Evolutionary conservation across 352 stramenopile genomes (phyloP).

Genomic region (Globisporangium nodosum): DNA sequence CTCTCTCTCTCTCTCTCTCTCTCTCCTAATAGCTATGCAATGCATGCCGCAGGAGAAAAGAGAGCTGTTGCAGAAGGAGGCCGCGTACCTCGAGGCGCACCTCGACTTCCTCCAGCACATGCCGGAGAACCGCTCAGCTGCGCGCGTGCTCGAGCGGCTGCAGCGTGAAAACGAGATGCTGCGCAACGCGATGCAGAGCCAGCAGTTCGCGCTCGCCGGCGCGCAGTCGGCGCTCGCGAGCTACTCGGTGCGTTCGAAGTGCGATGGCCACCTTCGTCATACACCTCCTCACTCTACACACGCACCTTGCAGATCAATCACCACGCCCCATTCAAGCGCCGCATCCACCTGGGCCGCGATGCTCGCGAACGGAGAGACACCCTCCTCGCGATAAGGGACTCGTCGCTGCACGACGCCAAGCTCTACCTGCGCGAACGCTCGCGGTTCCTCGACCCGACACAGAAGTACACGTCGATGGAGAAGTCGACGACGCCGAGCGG

Average conservation of each 20-base stretch:
- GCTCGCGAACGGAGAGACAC: slow-evolving; percentile 9
- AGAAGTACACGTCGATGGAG: slow-evolving; percentile 14
- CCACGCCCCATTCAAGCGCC: slow-evolving; percentile 13
- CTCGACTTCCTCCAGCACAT: slow-evolving; percentile 10
- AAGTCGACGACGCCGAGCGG: slow-evolving; percentile 21
- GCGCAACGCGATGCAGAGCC: slow-evolving; percentile 3
- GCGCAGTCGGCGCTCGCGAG: slow-evolving; percentile 1
- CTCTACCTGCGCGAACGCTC: slow-evolving; percentile 21
- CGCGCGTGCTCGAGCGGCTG: slow-evolving; percentile 2
- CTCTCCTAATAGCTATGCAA: neutral
- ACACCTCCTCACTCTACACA: neutral
- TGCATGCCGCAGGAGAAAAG: slow-evolving; percentile 13
- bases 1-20: too few species aligned
- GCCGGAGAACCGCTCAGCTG: slow-evolving; percentile 5
- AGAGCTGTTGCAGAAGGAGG: slow-evolving; percentile 12
- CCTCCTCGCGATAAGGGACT: slow-evolving; percentile 12
- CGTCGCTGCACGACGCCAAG: slow-evolving; percentile 18
- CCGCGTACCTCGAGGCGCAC: slow-evolving; percentile 10
- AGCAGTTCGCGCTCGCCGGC: slow-evolving; percentile 5
- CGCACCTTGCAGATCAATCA: slow-evolving; percentile 1
- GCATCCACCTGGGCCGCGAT: slow-evolving; percentile 18
- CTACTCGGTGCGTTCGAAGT: neutral
- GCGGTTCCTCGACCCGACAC: slow-evolving; percentile 8
- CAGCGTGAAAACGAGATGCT: slow-evolving; percentile 11
- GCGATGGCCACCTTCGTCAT: neutral